These are phyloP conservation scores for Colletotrichum sp. DNA, from an alignment of 2,329 filamentous ascomycete species.

Conservation along the genomic window DNA sequence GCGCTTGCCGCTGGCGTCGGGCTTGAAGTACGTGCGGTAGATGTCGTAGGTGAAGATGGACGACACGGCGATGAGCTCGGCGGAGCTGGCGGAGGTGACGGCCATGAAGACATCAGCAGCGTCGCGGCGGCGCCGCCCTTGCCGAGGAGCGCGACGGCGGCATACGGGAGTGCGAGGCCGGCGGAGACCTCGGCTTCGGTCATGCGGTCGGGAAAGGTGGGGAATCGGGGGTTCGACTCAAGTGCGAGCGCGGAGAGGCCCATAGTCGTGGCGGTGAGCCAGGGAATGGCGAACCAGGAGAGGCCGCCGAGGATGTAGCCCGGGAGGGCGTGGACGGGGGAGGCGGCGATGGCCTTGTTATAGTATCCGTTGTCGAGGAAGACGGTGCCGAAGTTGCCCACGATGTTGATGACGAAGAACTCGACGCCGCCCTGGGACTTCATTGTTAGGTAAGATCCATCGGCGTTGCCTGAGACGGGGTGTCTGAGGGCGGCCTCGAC, in stretches of 20 bases:
- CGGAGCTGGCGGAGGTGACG: constrained; percentile 78
- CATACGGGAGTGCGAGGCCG: constrained; percentile 78
- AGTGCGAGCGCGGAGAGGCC: constrained; percentile 78
- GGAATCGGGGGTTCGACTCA: constrained; percentile 71
- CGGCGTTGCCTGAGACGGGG: constrained; percentile 75
- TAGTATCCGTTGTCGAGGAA: constrained; percentile 83
- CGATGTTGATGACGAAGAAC: constrained; percentile 83
- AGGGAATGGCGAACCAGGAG: constrained; percentile 85
- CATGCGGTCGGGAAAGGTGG: constrained; percentile 72
- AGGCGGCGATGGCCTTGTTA: constrained; percentile 84
- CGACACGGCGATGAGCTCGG: constrained; percentile 81
- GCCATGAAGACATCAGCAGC: constrained; percentile 83
- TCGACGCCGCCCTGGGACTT: constrained; percentile 66
- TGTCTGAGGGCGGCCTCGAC: constrained; percentile 67
- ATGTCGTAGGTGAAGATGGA: constrained; percentile 89
- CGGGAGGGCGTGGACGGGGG: constrained; percentile 77
- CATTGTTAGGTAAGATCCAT: constrained; percentile 83
- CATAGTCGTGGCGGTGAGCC: constrained; percentile 83
- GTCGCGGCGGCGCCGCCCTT: constrained; percentile 76
- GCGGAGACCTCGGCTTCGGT: constrained; percentile 72
- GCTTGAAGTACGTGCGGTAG: constrained; percentile 87
- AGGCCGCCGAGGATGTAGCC: constrained; percentile 80
- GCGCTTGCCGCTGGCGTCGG: constrained; percentile 72
- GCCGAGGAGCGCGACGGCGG: constrained; percentile 78
- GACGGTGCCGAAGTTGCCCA: constrained; percentile 77